Evolutionary conservation across 2,329 filamentous ascomycete genomes (phyloP), one percentile per base, ranked within the genome.

Genomic region (Penicillium janthinellum): DNA sequence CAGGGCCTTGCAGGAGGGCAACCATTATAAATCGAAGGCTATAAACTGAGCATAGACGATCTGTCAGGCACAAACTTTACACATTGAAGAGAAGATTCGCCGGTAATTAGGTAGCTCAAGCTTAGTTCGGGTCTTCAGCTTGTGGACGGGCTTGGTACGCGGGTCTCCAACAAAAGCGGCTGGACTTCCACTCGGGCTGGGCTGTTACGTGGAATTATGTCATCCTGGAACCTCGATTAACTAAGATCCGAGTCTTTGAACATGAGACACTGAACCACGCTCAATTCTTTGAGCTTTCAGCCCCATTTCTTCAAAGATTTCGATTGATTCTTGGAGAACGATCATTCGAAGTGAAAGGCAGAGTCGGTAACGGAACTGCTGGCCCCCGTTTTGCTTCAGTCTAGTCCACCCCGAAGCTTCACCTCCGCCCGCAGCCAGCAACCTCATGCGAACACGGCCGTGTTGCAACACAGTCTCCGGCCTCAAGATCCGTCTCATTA

Each of bases 381-480:
- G 50, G 38, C 25, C 49, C 54, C 31, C 31, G 34, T 45, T 57
- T 11, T 14, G 51, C 50, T 38, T 45, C 41, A 47, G 50, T 49
- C 48, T 15, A 34, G 52, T 37, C 42, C 17, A 34, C 50, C 20
- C 39, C 38, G 15, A 42, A 53, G 51, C 51, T 42, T 25, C 38
- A 39, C 49, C 49, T 60, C 60, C 44, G 35, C 17, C 49, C 35
- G 47, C 54, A 49, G 51, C 38, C 54, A 44, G 59, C 51, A 48
- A 59, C 64, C 63, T 59, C 66, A 74, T 74, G 71, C 70, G 64
- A 70, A 65, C 60, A 61, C 60, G 63, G 62, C 60, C 64, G 62
- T 63, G 64, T 38, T 67, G 68, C 64, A 70, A 63, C 64, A 57
- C 59, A 62, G 57, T 62, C 56, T 65, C 64, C 64, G 62, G 56